Evolutionary conservation across 2,329 filamentous ascomycete species (phyloP).

Genomic region (Stagonosporopsis cucurbitacearum): DNA sequence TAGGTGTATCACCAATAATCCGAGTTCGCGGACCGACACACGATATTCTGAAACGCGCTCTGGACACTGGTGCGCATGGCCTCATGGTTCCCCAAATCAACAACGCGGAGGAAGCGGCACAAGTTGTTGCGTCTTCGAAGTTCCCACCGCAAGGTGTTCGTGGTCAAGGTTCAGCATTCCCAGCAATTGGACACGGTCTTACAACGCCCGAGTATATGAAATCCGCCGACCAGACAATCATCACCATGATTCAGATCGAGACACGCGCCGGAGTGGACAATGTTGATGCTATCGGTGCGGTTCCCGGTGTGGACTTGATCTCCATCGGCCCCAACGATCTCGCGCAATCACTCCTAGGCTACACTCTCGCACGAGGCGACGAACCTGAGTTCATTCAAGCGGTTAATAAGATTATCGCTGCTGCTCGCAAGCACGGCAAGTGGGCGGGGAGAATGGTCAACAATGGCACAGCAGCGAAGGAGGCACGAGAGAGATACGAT

Average conservation of each 20-base stretch:
- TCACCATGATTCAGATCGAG: conserved; percentile 73
- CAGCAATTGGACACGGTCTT: conserved; percentile 55
- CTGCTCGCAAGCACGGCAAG: conserved; percentile 68
- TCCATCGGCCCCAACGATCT: conserved; percentile 73
- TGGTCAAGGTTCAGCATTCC: conserved; percentile 64
- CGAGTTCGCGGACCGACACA: conserved; percentile 58
- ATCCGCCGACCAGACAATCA: conserved; percentile 62
- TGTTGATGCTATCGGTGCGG: conserved; percentile 67
- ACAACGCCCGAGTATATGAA: conserved; percentile 63
- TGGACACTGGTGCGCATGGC: conserved; percentile 65
- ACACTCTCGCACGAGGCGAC: conserved; percentile 61
- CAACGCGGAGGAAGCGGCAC: conserved; percentile 54
- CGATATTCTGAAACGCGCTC: conserved; percentile 61
- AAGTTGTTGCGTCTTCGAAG: conserved; percentile 60
- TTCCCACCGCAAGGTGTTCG: conserved; percentile 63
- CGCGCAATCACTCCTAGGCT: conserved; percentile 61
- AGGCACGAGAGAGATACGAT: conserved; percentile 50
- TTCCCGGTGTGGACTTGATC: conserved; percentile 67
- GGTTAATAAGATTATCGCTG: conserved; percentile 57
- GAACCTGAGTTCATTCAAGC: conserved; percentile 65
- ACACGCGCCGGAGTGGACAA: conserved; percentile 66
- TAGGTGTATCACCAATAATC: conserved; percentile 62
- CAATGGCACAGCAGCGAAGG: conserved; percentile 50
- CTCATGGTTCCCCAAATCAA: conserved; percentile 64
- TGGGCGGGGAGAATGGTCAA: conserved; percentile 64